Percentiles rank a stretch among this genome's conserved stretches.
phyloP scores from a whole-genome alignment of 2,329 filamentous ascomycete species.

The Malbranchea zuffiana region DNA sequence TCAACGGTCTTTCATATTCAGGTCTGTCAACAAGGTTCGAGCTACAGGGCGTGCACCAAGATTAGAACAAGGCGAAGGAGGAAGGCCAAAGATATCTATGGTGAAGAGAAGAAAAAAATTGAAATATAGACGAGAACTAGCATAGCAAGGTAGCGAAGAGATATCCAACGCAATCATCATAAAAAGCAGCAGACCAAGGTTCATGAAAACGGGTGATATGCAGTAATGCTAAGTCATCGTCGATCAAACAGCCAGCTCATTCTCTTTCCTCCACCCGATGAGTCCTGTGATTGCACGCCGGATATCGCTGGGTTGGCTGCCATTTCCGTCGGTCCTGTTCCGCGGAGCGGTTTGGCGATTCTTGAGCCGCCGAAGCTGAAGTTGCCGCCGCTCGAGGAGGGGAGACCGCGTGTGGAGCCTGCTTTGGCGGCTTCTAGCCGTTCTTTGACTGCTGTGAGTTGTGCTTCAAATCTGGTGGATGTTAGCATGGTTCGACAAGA shows the following conservation, averaged over 20 bases:
- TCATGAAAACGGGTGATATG: too few species aligned
- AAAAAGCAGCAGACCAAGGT: too few species aligned
- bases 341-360: slow-evolving; percentile 55
- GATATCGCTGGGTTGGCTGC: slow-evolving; percentile 25
- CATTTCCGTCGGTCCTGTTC: slow-evolving; percentile 30
- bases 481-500: slow-evolving; percentile 11
- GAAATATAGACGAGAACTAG: too few species aligned
- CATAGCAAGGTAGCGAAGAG: too few species aligned
- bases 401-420: slow-evolving; percentile 75
- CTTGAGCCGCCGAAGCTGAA: slow-evolving; percentile 58
- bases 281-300: slow-evolving; percentile 55
- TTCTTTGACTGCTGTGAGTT: slow-evolving; percentile 95
- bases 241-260: slow-evolving; percentile 46
- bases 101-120: too few species aligned
- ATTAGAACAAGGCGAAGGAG: too few species aligned
- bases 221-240: slow-evolving; percentile 22
- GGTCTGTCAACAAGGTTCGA: too few species aligned
- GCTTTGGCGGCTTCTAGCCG: slow-evolving; percentile 90
- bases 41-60: too few species aligned
- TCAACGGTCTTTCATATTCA: too few species aligned
- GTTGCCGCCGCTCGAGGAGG: slow-evolving; percentile 52
- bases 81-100: too few species aligned
- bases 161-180: too few species aligned
- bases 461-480: slow-evolving; percentile 78
- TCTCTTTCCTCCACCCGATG: slow-evolving; percentile 53